Evolutionary conservation across 2,329 filamentous ascomycete genomes (phyloP), one percentile per base, ranked within the genome.

Genomic region (Aspergillus flavus): DNA sequence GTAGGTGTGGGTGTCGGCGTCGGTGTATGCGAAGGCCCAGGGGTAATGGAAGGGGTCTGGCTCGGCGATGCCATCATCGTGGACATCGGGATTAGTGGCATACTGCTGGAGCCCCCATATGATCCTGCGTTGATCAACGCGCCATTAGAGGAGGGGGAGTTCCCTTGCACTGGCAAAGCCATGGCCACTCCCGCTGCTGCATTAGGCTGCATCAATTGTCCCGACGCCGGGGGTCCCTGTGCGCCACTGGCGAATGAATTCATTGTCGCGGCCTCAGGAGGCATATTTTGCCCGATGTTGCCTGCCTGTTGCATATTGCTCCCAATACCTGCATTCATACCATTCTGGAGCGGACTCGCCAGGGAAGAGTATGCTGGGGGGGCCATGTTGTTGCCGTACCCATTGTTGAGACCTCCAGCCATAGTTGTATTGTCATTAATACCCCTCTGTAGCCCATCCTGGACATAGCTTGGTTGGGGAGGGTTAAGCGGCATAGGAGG

Each of bases 321-420:
- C 1, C 6, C 7, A 7, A 41, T n/a, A 6, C 16, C 39, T 7
- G 6, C 10, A 9, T n/a, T 0, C 0, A 19, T 5, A 19, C 3
- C 39, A n/a, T 41, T 41, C 7, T 41, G 39, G 7, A 19, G 39
- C 16, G 39, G 16, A n/a, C 16, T 14, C 3, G 39, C 19, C 16
- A 9, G 16, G 6, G 16, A 5, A 36, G 14, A 10, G 39, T 3
- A n/a, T 4, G 39, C 39, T 19, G 16, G 16, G 6, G 39, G 39
- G 4, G 7, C 39, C 3, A 41, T 19, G 7, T 41, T 41, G 39
- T 36, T 36, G 14, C 14, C 14, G 5, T 36, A 36, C 34, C 34
- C 34, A 36, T 36, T 36, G 34, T 36, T 16, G 6, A 16, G 14
- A 6, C 14, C 34, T 36, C 34, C 34, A 6, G 14, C 14, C 14